phyloP scores from a whole-genome alignment of 257 asterid genomes.

The Solanum lycopersicoides region DNA sequence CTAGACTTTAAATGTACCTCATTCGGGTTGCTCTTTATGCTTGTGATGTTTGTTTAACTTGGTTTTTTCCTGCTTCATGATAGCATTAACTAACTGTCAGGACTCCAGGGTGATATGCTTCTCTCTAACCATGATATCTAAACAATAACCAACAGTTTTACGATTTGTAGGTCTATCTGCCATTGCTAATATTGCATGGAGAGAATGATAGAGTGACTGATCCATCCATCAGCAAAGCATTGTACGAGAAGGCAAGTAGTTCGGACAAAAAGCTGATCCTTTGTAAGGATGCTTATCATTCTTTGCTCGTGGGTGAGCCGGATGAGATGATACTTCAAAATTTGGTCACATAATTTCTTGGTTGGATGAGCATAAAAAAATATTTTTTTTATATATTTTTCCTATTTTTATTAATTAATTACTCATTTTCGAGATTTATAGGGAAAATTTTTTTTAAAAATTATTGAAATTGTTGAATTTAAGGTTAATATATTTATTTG shows the following conservation, averaged over 20 bases:
- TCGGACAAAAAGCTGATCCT: conserved; percentile 44
- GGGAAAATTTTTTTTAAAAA: no score
- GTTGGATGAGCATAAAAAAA: conserved; percentile 8
- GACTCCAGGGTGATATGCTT: background rate
- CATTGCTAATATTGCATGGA: conserved; percentile 61
- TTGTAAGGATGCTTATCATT: conserved; percentile 36
- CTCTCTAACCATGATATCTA: background rate
- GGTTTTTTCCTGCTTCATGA: background rate
- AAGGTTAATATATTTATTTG: no score
- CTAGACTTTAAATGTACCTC: background rate
- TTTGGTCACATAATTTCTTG: conserved; percentile 40
- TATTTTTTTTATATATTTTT: no score
- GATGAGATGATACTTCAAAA: conserved; percentile 39
- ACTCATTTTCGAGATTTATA: no score
- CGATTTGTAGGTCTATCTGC: conserved; percentile 35
- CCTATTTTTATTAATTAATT: no score
- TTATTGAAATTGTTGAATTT: no score
- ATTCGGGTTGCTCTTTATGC: background rate
- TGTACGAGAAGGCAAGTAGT: conserved; percentile 56
- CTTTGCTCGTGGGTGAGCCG: conserved; percentile 58
- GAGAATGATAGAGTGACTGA: conserved; percentile 50
- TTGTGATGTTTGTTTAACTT: background rate
- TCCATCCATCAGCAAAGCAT: conserved; percentile 42
- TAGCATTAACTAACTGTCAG: background rate
- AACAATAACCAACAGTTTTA: background rate